Evolutionary conservation across 768 basidiomycete species (phyloP), one percentile per base, ranked within the genome.

Genomic region (Phallus indusiatus): DNA sequence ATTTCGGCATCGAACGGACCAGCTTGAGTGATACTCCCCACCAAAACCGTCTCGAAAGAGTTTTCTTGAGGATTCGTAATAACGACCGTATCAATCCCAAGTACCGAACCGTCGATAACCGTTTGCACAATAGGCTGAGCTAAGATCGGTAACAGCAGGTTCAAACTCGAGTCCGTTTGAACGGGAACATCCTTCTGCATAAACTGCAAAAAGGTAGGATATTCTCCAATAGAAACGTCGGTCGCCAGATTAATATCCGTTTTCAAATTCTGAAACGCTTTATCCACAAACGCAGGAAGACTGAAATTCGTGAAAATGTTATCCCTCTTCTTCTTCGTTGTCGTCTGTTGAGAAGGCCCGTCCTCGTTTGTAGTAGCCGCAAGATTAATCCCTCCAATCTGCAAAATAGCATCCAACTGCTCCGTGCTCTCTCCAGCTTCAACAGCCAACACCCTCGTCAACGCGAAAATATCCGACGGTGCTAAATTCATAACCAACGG

Each of bases 1-100:
- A 89, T 88, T 4, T 69, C 76, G 1, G 86, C 86, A 62, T 88
- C 84, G 65, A 89, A 88, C 47, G 87, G 87, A 16, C 87, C 87
- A 28, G 86, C 80, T 54, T 86, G 81, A 14, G 76, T 78, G 62
- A 89, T 86, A 24, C 75, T 78, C 21, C 87, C 87, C 34, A 76
- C 79, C 56, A 89, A 68, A 53, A 70, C 69, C 2, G 80, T 76
- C 21, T 69, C 74, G 64, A 89, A 89, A 14, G 81, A 78, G 10
- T 72, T 74, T 67, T 81, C 73, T 60, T 77, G 67, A 9, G 85
- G 80, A 62, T 84, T 68, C 17, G 74, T 75, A 68, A 89, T 88
- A 47, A 86, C 64, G 10, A 89, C 79, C 0, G 74, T 81, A 49
- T 80, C 75, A 55, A 89, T 72, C 84, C 80, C 78, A 53, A 88